A percentile compares a stretch with the other conserved stretches of the same genome.
Evolutionary conservation across 129 eudicot genomes (phyloP).

Genomic region (Pulicaria dysenterica): DNA sequence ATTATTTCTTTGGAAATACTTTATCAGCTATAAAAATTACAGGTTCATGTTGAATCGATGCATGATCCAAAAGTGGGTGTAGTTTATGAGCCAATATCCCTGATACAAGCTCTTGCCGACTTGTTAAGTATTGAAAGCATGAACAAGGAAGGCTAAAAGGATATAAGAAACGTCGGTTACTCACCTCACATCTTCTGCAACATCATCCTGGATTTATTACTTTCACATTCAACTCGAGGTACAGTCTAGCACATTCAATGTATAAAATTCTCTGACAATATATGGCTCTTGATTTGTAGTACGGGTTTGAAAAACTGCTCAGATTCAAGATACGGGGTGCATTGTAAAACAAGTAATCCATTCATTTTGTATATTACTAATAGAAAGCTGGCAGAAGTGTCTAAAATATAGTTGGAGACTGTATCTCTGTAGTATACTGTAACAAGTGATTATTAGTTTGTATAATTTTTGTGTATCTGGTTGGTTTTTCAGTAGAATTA

Average conservation of each 20-base stretch:
- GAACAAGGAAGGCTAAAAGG: slow-evolving; percentile 19
- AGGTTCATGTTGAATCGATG: slow-evolving; percentile 74
- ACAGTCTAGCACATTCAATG: slow-evolving; percentile 1
- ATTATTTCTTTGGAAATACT: not conserved
- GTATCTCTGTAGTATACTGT: slow-evolving; percentile 8
- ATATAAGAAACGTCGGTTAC: not conserved
- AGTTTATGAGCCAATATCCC: slow-evolving; percentile 68
- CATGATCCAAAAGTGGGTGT: slow-evolving; percentile 79
- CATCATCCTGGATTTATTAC: not conserved
- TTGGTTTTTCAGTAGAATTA: not conserved
- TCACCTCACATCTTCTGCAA: not conserved
- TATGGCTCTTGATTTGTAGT: not conserved
- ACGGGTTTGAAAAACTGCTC: slow-evolving; percentile 1
- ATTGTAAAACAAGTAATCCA: not conserved
- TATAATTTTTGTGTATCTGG: slow-evolving; percentile 13
- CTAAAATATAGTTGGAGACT: not conserved
- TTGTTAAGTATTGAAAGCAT: slow-evolving; percentile 41
- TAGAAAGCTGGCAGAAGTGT: slow-evolving; percentile 12
- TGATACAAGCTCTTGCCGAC: slow-evolving; percentile 71
- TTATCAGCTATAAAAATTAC: slow-evolving; percentile 16
- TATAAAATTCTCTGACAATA: not conserved
- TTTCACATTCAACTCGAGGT: not conserved
- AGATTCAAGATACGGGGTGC: slow-evolving; percentile 3
- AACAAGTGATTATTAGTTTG: slow-evolving; percentile 26
- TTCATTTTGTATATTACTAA: slow-evolving; percentile 23